Base-by-base conservation (phyloP, 306 rosid genomes). In the Vigna nakashimae region DNA sequence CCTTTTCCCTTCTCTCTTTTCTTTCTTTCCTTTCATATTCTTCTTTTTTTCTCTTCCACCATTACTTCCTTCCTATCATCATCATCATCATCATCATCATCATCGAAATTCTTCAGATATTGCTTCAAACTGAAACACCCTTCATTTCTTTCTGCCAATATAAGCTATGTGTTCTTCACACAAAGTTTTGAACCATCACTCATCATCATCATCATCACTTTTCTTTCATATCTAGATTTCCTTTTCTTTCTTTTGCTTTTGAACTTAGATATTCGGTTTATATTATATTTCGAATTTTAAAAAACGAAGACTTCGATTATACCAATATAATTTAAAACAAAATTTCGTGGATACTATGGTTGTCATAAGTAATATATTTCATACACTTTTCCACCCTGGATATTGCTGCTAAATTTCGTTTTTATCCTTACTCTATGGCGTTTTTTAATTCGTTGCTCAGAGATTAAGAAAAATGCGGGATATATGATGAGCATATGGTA, bases 251-350 rank as follows among this genome's bases (percentile, higher is more conserved):
- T 12, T 74, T 30, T 5, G 30, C 9, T 66, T 65, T 49, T 67
- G 2, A 30, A 72, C 73, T 74, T 38, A 2, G 40, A 74, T 52
- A 17, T 65, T 60, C 9, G 9, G 42, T 36, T 6, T 36, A 6
- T 36, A 36, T 36, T 36, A 36, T 36, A 36, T 36, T 36, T 36
- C 7, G 42, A 6, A 36, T 7, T 36, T 4, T 1, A 36, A 1
- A 36, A 36, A 36, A 36, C 6, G 40, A 36, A 16, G 5, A n/a
- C 80, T 72, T 76, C 17, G 78, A 76, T 69, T 24, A n/a, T 51
- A 51, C 78, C 52, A 15, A 51, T 75, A 32, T 9, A 36, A 38
- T 68, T 32, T 42, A 24, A 74, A 81, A 65, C 52, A 22, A 52
- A 46, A 20, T 14, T 34, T 36, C 30, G 22, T 2, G 53, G 9